Percentiles rank a stretch among this genome's conserved stretches.
These are phyloP conservation scores for Nicotiana tomentosiformis DNA, from an alignment of 257 asterid species.

Conservation along the genomic window DNA sequence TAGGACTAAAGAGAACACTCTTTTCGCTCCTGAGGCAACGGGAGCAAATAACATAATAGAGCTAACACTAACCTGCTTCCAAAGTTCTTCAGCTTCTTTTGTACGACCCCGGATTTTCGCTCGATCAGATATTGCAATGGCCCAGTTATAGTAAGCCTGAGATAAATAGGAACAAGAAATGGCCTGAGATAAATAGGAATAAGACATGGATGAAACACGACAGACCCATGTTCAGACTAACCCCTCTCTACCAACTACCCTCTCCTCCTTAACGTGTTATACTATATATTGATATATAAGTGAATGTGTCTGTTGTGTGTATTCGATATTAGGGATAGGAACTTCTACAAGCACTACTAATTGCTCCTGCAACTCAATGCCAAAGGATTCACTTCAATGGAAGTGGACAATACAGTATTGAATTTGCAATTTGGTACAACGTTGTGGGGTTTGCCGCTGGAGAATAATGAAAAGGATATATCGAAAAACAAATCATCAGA, in stretches of 20 bases:
- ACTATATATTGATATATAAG: neutral
- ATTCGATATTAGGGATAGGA: neutral
- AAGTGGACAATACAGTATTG: neutral
- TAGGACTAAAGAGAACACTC: neutral
- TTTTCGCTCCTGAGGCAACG: neutral
- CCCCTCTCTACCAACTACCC: neutral
- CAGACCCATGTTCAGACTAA: neutral
- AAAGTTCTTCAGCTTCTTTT: conserved; percentile 97
- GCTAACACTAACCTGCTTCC: conserved; percentile 67
- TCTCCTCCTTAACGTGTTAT: neutral
- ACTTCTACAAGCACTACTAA: conserved; percentile 1
- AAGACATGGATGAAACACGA: neutral
- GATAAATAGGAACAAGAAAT: neutral
- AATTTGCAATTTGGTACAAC: neutral
- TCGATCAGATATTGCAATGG: conserved; percentile 97
- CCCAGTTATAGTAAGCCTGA: conserved; percentile 98
- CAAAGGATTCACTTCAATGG: neutral
- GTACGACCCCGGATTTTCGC: conserved; percentile 99
- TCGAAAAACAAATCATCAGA: neutral
- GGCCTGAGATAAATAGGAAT: conserved; percentile 35
- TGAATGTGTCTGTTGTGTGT: neutral
- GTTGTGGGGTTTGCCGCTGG: neutral
- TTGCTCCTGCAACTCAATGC: neutral
- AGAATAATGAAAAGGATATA: neutral
- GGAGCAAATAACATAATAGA: neutral